A percentile compares a stretch with the other conserved stretches of the same genome.
phyloP scores from a whole-genome alignment of 2,329 filamentous ascomycete species.

The Beauveria caledonica region DNA sequence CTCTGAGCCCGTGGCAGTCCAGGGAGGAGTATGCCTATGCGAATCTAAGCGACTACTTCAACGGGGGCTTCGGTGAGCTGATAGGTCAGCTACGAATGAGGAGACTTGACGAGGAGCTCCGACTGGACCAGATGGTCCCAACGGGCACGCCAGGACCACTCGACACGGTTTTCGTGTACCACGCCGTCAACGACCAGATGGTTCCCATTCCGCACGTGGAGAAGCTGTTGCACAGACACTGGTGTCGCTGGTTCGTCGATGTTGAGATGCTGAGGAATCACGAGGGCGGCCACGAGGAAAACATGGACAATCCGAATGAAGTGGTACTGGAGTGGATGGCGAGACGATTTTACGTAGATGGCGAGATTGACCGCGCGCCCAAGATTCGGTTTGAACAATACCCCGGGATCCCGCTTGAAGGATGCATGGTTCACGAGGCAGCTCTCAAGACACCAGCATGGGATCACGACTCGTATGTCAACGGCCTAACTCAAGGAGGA shows the following conservation, averaged over 20 bases:
- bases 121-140: no score
- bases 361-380: no score
- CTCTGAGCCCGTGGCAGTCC: neutral
- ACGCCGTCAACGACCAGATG: neutral
- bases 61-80: neutral
- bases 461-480: no score
- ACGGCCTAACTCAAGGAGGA: no score
- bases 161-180: neutral
- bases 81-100: neutral
- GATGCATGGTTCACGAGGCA: no score
- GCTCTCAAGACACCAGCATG: no score
- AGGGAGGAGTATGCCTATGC: neutral
- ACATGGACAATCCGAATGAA: no score
- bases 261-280: neutral
- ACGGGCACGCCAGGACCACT: neutral
- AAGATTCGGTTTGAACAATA: no score
- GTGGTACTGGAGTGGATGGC: neutral
- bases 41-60: conserved; percentile 3
- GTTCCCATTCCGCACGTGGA: neutral
- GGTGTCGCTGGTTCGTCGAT: neutral
- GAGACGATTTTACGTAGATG: neutral
- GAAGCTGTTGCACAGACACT: neutral
- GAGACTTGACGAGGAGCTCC: neutral
- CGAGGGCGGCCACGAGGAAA: neutral
- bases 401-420: no score